phyloP scores from a whole-genome alignment of 2,329 filamentous ascomycete genomes.

The Beauveria scarabaeidicola region DNA sequence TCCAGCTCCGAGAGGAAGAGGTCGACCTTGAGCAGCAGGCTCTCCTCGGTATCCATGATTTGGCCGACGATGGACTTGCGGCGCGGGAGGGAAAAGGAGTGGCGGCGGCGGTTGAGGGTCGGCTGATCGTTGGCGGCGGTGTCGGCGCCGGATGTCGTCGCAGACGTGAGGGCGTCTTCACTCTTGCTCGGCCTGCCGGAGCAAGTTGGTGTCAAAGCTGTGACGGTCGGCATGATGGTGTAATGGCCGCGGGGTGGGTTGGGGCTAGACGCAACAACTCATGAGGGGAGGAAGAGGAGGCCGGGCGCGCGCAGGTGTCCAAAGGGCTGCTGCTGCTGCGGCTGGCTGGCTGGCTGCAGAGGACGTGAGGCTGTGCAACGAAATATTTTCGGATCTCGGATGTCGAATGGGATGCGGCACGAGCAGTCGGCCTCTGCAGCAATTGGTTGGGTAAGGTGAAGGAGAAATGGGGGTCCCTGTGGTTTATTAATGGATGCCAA shows the following conservation, averaged over 20 bases:
- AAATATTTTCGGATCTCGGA: slow-evolving; percentile 11
- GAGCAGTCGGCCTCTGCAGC: background rate
- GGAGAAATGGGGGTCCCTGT: slow-evolving; percentile 5
- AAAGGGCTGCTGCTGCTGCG: background rate
- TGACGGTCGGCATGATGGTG: slow-evolving; percentile 29
- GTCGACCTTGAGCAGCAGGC: slow-evolving; percentile 59
- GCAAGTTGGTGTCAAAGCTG: slow-evolving; percentile 30
- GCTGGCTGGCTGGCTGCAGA: background rate
- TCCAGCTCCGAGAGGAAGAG: slow-evolving; percentile 80
- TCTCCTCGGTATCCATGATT: slow-evolving; percentile 55
- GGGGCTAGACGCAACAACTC: background rate
- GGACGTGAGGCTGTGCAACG: background rate
- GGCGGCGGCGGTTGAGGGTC: slow-evolving; percentile 30
- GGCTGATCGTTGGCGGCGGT: slow-evolving; percentile 24
- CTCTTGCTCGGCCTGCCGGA: slow-evolving; percentile 23
- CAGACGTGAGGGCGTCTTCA: slow-evolving; percentile 27
- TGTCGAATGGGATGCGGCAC: slow-evolving; percentile 2
- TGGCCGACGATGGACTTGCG: slow-evolving; percentile 51
- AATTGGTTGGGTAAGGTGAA: slow-evolving; percentile 10
- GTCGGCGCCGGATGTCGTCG: slow-evolving; percentile 34
- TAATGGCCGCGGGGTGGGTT: background rate
- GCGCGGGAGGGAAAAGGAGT: slow-evolving; percentile 49
- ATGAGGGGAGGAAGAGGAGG: background rate
- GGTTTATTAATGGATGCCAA: background rate
- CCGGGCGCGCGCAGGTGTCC: background rate